phyloP scores from a whole-genome alignment of 176 grass and related monocot genomes.

The Triticum monococcum region DNA sequence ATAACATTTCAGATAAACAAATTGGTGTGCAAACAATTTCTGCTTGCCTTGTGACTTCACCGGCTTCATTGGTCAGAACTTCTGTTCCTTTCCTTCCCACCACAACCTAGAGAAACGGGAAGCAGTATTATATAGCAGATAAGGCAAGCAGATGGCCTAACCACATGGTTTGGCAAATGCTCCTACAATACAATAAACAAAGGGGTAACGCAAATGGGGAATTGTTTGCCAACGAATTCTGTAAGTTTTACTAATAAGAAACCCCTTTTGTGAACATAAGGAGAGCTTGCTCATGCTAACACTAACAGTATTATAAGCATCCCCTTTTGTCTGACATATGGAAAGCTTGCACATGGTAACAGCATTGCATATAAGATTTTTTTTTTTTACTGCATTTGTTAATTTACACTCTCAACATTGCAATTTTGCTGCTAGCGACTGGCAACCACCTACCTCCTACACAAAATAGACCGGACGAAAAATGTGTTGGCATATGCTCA shows the following conservation, averaged over 20 bases:
- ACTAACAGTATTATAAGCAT: too few species aligned
- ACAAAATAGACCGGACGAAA: background rate
- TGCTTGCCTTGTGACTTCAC: constrained; percentile 84
- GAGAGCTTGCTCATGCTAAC: too few species aligned
- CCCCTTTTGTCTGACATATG: too few species aligned
- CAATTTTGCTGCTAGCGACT: background rate
- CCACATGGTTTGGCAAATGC: background rate
- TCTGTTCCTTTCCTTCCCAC: constrained; percentile 82
- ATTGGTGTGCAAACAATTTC: background rate
- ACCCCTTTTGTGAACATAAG: too few species aligned
- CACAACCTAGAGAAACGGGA: constrained; percentile 52
- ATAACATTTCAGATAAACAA: background rate
- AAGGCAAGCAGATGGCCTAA: background rate
- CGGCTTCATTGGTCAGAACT: constrained; percentile 75
- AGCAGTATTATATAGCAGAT: background rate
- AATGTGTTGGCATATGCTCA: background rate
- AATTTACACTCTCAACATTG: background rate
- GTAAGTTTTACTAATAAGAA: background rate
- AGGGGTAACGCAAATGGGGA: background rate
- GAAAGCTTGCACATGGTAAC: background rate
- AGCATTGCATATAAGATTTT: background rate
- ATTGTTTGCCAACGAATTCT: background rate
- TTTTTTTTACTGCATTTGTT: background rate
- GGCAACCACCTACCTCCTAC: background rate
- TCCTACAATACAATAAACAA: background rate